Evolutionary conservation across 768 basidiomycete species (phyloP).

Genomic region (Phaeotremella fagi): DNA sequence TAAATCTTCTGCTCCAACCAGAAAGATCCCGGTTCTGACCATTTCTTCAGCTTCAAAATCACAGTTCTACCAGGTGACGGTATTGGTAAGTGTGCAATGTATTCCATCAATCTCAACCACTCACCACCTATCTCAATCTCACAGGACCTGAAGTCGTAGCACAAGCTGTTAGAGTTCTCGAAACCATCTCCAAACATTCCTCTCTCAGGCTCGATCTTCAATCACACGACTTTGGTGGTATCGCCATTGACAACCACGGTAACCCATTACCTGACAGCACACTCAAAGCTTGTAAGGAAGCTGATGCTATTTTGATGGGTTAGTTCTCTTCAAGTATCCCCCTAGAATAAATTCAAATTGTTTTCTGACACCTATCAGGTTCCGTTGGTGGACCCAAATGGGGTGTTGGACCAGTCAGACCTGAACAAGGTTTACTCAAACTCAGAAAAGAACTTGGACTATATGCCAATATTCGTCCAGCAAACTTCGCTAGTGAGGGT

Average conservation of each 20-base stretch:
- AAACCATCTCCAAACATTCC: slow-evolving; percentile 62
- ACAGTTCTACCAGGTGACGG: slow-evolving; percentile 93
- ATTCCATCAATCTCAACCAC: no score
- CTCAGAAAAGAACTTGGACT: slow-evolving; percentile 90
- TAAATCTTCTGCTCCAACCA: no score
- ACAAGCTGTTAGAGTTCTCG: slow-evolving; percentile 77
- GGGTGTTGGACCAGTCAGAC: slow-evolving; percentile 86
- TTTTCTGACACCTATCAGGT: no score
- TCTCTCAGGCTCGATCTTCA: slow-evolving; percentile 69
- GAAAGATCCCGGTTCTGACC: no score
- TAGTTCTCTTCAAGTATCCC: no score
- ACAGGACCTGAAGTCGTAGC: slow-evolving; percentile 83
- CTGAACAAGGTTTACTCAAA: slow-evolving; percentile 81
- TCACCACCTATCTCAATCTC: no score
- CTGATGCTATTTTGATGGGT: slow-evolving; percentile 97
- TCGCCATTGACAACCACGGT: slow-evolving; percentile 83
- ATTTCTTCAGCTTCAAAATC: slow-evolving; percentile 67
- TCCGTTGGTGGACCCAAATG: slow-evolving; percentile 99
- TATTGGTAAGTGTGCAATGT: slow-evolving; percentile 74
- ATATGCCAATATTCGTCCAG: slow-evolving; percentile 97
- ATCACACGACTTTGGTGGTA: slow-evolving; percentile 79
- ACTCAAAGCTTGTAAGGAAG: slow-evolving; percentile 79
- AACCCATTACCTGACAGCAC: slow-evolving; percentile 80
- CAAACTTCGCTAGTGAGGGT: slow-evolving; percentile 87
- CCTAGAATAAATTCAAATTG: no score